Conservation (phyloP, 1,139 yeast species). For the Scheffersomyces titani region DNA sequence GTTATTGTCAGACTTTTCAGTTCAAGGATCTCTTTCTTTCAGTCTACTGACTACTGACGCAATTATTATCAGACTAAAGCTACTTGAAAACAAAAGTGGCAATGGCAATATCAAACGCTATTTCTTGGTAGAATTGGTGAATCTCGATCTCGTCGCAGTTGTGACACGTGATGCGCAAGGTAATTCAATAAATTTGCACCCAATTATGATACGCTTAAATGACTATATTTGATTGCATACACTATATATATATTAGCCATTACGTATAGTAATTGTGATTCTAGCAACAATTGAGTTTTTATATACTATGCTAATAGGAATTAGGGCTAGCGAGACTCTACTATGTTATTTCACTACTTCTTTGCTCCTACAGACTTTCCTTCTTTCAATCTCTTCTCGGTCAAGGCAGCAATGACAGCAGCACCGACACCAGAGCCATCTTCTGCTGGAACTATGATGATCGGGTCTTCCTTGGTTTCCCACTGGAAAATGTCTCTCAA, state of each 20-base stretch:
- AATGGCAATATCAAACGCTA: neutral
- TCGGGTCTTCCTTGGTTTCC: conserved; percentile 66
- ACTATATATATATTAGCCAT: neutral
- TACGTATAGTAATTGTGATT: neutral
- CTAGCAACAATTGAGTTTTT: neutral
- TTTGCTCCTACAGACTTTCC: conserved; percentile 75
- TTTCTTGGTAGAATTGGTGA: neutral
- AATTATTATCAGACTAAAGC: neutral
- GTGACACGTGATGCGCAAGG: neutral
- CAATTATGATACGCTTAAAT: neutral
- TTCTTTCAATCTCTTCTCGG: conserved; percentile 70
- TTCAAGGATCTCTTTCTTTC: neutral
- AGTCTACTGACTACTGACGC: neutral
- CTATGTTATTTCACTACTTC: conserved; percentile 5
- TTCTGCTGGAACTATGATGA: conserved; percentile 84
- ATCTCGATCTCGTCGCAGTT: neutral
- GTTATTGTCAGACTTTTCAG: neutral
- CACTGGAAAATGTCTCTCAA: conserved; percentile 89
- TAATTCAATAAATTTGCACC: neutral
- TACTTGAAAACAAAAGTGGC: neutral
- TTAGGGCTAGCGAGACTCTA: neutral
- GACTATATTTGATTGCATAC: no score
- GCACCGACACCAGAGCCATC: conserved; percentile 99
- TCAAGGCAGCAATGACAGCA: conserved; percentile 93
- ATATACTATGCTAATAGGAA: neutral